Evolutionary conservation across 1,284 basidiomycete species (phyloP), one percentile per base, ranked within the genome.

Genomic region (Clitocybe nebularis): DNA sequence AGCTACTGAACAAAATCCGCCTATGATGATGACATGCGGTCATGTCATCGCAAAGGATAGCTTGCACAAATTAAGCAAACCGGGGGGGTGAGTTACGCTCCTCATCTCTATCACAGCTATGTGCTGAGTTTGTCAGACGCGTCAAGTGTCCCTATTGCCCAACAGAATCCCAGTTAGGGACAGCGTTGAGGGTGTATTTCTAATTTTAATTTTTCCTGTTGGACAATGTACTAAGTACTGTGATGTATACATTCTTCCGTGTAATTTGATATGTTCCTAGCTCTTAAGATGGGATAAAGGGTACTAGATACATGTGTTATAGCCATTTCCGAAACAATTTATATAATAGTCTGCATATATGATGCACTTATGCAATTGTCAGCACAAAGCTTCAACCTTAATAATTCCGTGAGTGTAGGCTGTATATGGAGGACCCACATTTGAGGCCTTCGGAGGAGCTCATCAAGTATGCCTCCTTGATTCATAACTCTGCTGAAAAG

Each of bases 1-100:
- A 64, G 83, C 92, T 9, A 95, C 91, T 1, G 88, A 93, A 40
- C 62, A 75, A 45, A 99, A 99, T 61, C 96, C 94, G 14, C 95
- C 95, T 0, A 96, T 96, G 90, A 94, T 97, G 89, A 84, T 99
- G 72, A 68, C 74, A 1, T 99, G 95, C 60, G 95, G 95, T 0
- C 96, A 99, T 64, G 92, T 95, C 25, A 82, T 97, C 37, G 84
- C 89, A 1, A 85, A 86, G 57, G 93, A 96, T 54, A 93, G 89
- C 59, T 68, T 96, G 52, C 77, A 80, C 47, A 89, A 92, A 59
- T 68, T 97, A 36, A 81, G 85, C 57, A 96, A 95, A 67, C 78
- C 85, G 17, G 81, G 79, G 55, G 87, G 88, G 93, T 94, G 55
- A 57, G 90, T 75, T 22, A 36, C 11, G 30, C 21, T 43, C 25